Percentiles rank a stretch among this genome's conserved stretches.
These are phyloP conservation scores for Triticum urartu DNA, from an alignment of 176 grass and related monocot species.

Conservation along the genomic window DNA sequence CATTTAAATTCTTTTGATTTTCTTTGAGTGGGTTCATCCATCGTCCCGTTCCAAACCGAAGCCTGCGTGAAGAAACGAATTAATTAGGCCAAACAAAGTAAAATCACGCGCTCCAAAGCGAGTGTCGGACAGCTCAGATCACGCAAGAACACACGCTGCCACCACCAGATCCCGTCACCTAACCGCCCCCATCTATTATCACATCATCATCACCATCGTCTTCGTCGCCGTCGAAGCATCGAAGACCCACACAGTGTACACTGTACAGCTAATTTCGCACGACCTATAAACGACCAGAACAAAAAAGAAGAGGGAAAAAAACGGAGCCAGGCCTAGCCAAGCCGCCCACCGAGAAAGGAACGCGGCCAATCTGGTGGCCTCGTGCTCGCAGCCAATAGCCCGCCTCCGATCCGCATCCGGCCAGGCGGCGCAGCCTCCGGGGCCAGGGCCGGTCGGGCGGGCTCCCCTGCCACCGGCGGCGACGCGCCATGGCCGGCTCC, in stretches of 20 bases:
- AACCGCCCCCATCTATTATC: background rate
- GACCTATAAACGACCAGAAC: background rate
- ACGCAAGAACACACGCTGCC: background rate
- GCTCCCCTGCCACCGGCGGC: conserved; percentile 10
- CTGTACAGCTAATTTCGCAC: conserved; percentile 22
- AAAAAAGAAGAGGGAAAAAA: background rate
- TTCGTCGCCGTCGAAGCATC: background rate
- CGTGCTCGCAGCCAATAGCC: background rate
- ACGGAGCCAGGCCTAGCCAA: too few relatives aligned
- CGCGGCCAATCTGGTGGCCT: conserved; percentile 26
- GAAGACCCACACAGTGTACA: background rate
- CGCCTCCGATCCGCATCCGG: conserved; percentile 34
- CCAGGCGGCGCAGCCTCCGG: background rate
- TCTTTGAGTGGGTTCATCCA: background rate
- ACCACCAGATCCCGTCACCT: background rate
- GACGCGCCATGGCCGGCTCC: conserved; percentile 55
- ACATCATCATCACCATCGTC: background rate
- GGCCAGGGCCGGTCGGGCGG: background rate
- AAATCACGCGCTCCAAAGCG: background rate
- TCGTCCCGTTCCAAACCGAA: background rate
- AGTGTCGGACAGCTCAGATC: conserved; percentile 13
- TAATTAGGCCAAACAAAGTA: background rate
- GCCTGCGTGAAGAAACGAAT: background rate
- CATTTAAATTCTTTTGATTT: background rate
- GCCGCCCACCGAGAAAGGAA: background rate